Base-by-base conservation (phyloP, 2,329 filamentous ascomycete genomes). In the Graphiopsis chlorocephala region DNA sequence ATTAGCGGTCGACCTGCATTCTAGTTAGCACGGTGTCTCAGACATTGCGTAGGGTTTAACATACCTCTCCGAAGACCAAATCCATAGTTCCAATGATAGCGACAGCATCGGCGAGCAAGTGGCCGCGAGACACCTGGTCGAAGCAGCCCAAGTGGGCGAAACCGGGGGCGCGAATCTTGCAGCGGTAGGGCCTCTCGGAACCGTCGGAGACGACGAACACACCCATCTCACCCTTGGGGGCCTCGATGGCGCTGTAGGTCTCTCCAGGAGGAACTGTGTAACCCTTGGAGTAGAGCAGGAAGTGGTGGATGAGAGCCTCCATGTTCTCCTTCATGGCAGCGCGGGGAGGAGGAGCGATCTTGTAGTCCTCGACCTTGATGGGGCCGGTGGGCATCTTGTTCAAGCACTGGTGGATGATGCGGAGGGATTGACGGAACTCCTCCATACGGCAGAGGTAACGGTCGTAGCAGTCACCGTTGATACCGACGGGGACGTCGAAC, bases 321-420 rank as follows among this genome's bases (percentile, higher is more conserved):
- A 99, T 99, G 84, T 99, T 99, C 87, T 99, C 95, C 87, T 99
- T 99, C 95, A 99, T 99, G 75, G 95, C 95, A 52, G 92, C 85
- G 75, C 95, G 89, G n/a, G 95, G 96, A 68, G 95, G 95, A 25
- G 95, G 95, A 2, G 92, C 90, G 75, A 99, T 87, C 87, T 99
- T 99, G 88, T 98, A 99, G 81, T 99, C 95, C 81, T 99, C 95
- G 48, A 97, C 92, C 72, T 94, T 91, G 76, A 98, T 87, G 61
- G 95, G 95, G 29, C 95, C 95, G 57, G 91, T 86, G 57, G 96
- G 94, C 92, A 99, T 99, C 84, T 99, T 92, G 86, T 99, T 98
- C 73, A 99, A 83, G 80, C 96, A 99, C 81, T 99, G 96, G 85
- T 96, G 90, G 77, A 99, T 97, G 80, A 99, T 99, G 74, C 95